Base-by-base conservation (phyloP, 192 early-diverging fungal species). In the Pecoramyces ruminantium region DNA sequence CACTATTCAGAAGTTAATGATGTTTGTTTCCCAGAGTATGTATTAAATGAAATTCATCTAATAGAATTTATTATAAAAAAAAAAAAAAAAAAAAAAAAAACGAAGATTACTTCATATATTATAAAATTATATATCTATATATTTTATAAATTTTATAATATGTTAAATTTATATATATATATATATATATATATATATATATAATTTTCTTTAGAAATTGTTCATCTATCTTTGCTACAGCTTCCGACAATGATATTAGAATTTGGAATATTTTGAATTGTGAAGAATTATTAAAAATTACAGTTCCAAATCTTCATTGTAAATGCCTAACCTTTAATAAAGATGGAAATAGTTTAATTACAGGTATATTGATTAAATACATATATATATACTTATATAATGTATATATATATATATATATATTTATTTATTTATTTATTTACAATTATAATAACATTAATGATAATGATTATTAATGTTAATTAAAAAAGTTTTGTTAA, bases 301-400 rank as follows among this genome's bases (percentile, higher is more conserved):
- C 86, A 4, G 84, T 90, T n/a, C 89, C 89, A 28, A 90, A 90
- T 80, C 81, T 90, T 27, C 88, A 90, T 81, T 89, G 88, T 85
- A 89, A 90, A 80, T 89, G 88, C 82, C 84, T 90, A 39, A 82
- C 83, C 1, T 90, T 90, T 83, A 89, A 90, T 78, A 89, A 89
- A 78, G 89, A 90, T 81, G 89, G 89, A 0, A 80, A 85, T 18
- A 83, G 82, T 51, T 51, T 51, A 51, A 51, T 51, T 51, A 51
- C 42, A 21, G 42, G 42, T 51, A 39, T 14, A 13, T 39, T 14
- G 4, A 39, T 14, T 39, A 13, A 39, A 39, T 34, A 34, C 30
- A 34, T 34, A 34, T 34, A 34, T 34, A 34, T 6, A 6, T 34
- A 34, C 11, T 34, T 34, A 34, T 34, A 34, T 34, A 34, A 34